These are phyloP conservation scores for Chaetomium sp. DNA, from an alignment of 2,329 filamentous ascomycete genomes.

Conservation along the genomic window DNA sequence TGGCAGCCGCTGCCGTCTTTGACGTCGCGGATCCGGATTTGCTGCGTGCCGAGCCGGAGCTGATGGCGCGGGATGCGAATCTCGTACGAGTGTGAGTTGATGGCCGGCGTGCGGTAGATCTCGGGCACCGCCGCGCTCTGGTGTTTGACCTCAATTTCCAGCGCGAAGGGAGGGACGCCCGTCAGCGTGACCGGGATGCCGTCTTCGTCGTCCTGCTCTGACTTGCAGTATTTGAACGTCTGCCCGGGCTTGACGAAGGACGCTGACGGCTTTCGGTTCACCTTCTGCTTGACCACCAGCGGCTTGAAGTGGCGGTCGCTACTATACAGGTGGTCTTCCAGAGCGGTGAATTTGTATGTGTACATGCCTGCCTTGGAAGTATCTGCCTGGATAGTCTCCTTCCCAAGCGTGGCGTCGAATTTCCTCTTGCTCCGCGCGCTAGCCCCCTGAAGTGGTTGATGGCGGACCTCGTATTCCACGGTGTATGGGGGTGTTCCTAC, in stretches of 20 bases:
- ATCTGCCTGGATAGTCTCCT: slow-evolving; percentile 81
- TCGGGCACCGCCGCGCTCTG: slow-evolving; percentile 79
- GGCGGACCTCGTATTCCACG: slow-evolving; percentile 77
- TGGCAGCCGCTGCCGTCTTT: slow-evolving; percentile 86
- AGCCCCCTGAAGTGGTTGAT: slow-evolving; percentile 68
- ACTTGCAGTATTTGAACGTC: slow-evolving; percentile 92
- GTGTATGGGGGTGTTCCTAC: slow-evolving; percentile 77
- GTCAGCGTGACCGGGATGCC: slow-evolving; percentile 83
- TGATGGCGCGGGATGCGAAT: slow-evolving; percentile 83
- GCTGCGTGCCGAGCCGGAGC: slow-evolving; percentile 85
- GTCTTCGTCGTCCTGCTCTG: slow-evolving; percentile 79
- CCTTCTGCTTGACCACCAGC: slow-evolving; percentile 75
- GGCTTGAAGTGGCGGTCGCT: slow-evolving; percentile 67
- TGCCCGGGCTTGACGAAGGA: slow-evolving; percentile 83
- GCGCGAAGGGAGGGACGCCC: slow-evolving; percentile 81
- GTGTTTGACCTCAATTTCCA: slow-evolving; percentile 93
- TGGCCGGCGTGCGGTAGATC: slow-evolving; percentile 77
- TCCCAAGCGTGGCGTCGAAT: slow-evolving; percentile 74
- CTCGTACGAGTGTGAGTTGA: slow-evolving; percentile 71
- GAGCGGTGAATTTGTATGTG: slow-evolving; percentile 79
- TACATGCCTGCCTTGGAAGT: slow-evolving; percentile 81
- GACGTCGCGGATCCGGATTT: slow-evolving; percentile 85
- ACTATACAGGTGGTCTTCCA: slow-evolving; percentile 86
- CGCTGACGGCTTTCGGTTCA: slow-evolving; percentile 81
- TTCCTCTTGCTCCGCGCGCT: slow-evolving; percentile 67